These are phyloP conservation scores for Coelastrella sp. DNA, from an alignment of 139 green algal species.

Conservation along the genomic window DNA sequence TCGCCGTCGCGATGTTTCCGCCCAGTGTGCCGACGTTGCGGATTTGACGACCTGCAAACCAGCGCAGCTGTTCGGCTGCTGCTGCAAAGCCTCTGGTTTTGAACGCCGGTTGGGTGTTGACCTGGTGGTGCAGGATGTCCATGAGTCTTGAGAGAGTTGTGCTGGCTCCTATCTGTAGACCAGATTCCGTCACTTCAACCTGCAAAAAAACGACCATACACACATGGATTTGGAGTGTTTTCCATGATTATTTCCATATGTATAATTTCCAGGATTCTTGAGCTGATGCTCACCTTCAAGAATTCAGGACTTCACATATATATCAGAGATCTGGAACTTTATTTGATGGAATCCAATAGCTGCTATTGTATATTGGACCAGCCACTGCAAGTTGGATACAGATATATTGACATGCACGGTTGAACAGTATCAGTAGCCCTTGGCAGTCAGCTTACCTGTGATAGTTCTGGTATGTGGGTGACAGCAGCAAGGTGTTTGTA, in stretches of 20 bases:
- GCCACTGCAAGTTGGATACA: too few relatives aligned
- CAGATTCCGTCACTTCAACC: constrained; percentile 60
- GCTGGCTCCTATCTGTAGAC: constrained; percentile 80
- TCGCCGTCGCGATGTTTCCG: constrained; percentile 94
- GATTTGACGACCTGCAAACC: constrained; percentile 87
- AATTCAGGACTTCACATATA: too few relatives aligned
- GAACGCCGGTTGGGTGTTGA: constrained; percentile 50
- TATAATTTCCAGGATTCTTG: too few relatives aligned
- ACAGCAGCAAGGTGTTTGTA: constrained; percentile 86
- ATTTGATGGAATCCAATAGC: too few relatives aligned
- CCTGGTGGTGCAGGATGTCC: constrained; percentile 45
- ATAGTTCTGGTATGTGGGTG: constrained; percentile 88
- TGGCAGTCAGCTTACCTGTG: constrained; percentile 71
- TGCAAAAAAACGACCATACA: constrained; percentile 1
- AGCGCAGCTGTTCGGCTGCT: constrained; percentile 90
- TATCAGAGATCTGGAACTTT: too few relatives aligned
- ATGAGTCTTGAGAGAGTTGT: constrained; percentile 84
- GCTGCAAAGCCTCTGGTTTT: constrained; percentile 72
- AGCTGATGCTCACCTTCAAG: too few relatives aligned
- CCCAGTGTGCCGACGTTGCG: constrained; percentile 92
- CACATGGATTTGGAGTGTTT: background rate
- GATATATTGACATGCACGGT: too few relatives aligned
- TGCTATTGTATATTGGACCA: too few relatives aligned
- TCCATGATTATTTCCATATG: too few relatives aligned
- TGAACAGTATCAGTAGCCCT: too few relatives aligned